Percentiles rank a stretch among this genome's conserved stretches.
Conservation (phyloP, 805 yeast genomes). For the Barnettozyma pratensis region DNA sequence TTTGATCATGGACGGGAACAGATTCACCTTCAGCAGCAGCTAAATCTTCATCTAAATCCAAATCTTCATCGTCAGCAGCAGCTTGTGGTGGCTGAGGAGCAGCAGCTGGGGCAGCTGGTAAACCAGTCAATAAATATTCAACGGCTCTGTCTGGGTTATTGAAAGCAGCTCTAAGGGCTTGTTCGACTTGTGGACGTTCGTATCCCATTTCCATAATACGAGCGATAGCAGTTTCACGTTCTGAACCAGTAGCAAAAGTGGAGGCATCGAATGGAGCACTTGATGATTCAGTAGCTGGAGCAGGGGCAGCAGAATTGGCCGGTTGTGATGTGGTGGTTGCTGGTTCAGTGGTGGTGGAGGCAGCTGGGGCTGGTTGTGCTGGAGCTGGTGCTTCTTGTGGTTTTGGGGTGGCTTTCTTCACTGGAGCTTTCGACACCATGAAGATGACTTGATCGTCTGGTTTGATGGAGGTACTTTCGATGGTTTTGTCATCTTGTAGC, state of each 20-base stretch:
- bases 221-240: constrained; percentile 70
- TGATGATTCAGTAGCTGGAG: constrained; percentile 21
- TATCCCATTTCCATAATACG: constrained; percentile 97
- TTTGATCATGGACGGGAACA: constrained; percentile 28
- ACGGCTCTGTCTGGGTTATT: constrained; percentile 98
- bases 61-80: constrained; percentile 14
- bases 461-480: constrained; percentile 69
- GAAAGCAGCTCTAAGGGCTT: constrained; percentile 90
- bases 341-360: constrained; percentile 16
- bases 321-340: constrained; percentile 23
- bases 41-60: too few relatives aligned
- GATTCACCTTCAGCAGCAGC: constrained; percentile 29
- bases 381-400: constrained; percentile 15
- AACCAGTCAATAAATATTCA: constrained; percentile 85
- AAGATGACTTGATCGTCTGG: constrained; percentile 85
- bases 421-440: constrained; percentile 58
- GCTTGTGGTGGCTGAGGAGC: constrained; percentile 5
- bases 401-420: constrained; percentile 14
- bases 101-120: constrained; percentile 49
- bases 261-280: constrained; percentile 32
- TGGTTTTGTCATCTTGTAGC: constrained; percentile 73
- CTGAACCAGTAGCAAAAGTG: constrained; percentile 71
- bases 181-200: constrained; percentile 78
- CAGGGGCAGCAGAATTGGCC: constrained; percentile 18
- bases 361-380: constrained; percentile 25